These are phyloP conservation scores for Vaccinium corymbosum DNA, from an alignment of 148 eudicot genomes.

Conservation along the genomic window DNA sequence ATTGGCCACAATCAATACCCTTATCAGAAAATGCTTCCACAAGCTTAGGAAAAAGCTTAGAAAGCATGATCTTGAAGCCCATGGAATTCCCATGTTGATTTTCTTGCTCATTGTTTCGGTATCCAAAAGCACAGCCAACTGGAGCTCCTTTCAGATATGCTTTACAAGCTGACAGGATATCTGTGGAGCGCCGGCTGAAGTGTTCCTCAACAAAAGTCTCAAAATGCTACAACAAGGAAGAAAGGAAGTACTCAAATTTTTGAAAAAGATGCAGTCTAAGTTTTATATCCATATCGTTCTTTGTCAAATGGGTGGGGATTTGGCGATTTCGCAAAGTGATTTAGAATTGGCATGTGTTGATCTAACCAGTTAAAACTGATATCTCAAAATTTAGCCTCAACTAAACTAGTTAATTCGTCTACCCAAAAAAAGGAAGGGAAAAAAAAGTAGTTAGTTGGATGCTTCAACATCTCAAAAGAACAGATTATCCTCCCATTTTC, in stretches of 20 bases:
- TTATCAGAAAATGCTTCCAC: slow-evolving; percentile 67
- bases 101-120: slow-evolving; percentile 20
- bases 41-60: slow-evolving; percentile 78
- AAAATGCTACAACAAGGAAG: slow-evolving; percentile 56
- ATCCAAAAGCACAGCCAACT: slow-evolving; percentile 42
- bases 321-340: neutral
- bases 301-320: neutral
- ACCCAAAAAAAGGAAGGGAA: too few relatives aligned
- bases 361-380: neutral
- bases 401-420: neutral
- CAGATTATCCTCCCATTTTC: neutral
- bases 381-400: neutral
- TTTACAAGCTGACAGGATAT: slow-evolving; percentile 67
- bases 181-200: slow-evolving; percentile 42
- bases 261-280: neutral
- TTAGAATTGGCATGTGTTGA: neutral
- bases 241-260: neutral
- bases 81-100: slow-evolving; percentile 51
- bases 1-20: slow-evolving; percentile 56
- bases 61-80: slow-evolving; percentile 96
- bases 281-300: neutral
- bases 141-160: slow-evolving; percentile 80
- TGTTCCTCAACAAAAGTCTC: slow-evolving; percentile 75
- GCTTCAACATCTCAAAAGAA: neutral
- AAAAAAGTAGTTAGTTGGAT: neutral